Base-by-base conservation (phyloP, 2,329 filamentous ascomycete species). In the Talaromyces sp. region DNA sequence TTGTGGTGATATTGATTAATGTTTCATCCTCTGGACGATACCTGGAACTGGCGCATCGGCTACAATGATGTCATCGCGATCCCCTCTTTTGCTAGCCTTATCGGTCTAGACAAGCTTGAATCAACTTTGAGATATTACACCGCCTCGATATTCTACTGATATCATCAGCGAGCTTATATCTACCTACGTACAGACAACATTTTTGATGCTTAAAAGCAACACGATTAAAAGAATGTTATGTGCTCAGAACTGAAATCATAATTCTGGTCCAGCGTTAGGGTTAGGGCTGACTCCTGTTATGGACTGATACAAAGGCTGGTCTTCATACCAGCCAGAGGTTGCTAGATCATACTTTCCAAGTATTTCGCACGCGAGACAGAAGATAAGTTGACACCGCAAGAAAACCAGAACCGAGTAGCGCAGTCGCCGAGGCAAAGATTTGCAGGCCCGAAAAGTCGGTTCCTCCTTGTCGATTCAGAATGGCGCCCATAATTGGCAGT, bases 401-500 rank as follows among this genome's bases (percentile, higher is more conserved):
- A 7, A 63, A 45, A 6, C 58, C 61, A 8, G 62, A 31, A n/a
- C 68, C 67, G n/a, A 68, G 59, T 6, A 69, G 33, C 15, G 50
- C 13, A 13, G 68, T 45, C 5, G 65, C 47, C 8, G 39, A 52
- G 31, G 66, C 63, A 61, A 74, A 75, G 3, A 75, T 63, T 58
- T 74, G 71, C 39, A 74, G 25, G 15, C 73, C 72, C 1, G 67
- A 68, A 45, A 68, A 75, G 56, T 71, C 61, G 37, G 65, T 67
- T 45, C 68, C 61, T 11, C 57, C 27, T 35, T 72, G 68, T 47
- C 54, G 64, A n/a, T 64, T 62, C 43, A 75, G 50, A 31, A 74
- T 75, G 5, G 68, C 68, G 0, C 73, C 74, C 67, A 70, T 72
- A 37, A 74, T 73, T 0, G 72, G 73, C 1, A 74, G 67, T 7